These are phyloP conservation scores for Sapria himalayana DNA, from an alignment of 345 rosid genomes.

Conservation along the genomic window DNA sequence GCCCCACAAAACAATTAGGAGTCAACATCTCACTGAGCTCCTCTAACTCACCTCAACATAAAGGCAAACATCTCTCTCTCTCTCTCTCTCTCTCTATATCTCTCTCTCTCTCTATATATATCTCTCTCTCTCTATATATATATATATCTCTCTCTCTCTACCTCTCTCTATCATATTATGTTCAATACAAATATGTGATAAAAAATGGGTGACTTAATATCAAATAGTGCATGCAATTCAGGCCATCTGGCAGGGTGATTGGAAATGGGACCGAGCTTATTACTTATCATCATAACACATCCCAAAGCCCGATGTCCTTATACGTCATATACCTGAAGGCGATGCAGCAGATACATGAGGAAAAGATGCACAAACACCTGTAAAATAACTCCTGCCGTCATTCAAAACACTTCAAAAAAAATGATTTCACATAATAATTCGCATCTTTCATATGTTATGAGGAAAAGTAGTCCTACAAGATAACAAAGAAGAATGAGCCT, in stretches of 20 bases:
- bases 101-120: too few relatives aligned
- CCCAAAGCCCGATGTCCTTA: neutral
- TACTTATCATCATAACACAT: neutral
- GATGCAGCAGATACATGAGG: slow-evolving; percentile 91
- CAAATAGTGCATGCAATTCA: neutral
- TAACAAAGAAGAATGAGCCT: slow-evolving; percentile 58
- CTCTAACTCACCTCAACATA: too few relatives aligned
- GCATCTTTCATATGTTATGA: too few relatives aligned
- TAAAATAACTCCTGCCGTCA: slow-evolving; percentile 8
- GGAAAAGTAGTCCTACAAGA: slow-evolving; percentile 31
- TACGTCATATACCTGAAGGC: slow-evolving; percentile 95
- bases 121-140: too few relatives aligned
- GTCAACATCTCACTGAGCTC: too few relatives aligned
- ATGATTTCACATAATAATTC: slow-evolving; percentile 3
- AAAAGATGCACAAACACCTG: slow-evolving; percentile 95
- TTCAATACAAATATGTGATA: slow-evolving; percentile 5
- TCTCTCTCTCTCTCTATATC: too few relatives aligned
- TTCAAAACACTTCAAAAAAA: slow-evolving; percentile 5
- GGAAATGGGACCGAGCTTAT: neutral
- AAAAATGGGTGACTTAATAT: neutral
- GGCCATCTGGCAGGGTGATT: neutral
- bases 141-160: too few relatives aligned
- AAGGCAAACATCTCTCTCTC: too few relatives aligned
- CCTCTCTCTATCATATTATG: too few relatives aligned
- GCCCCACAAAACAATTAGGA: too few relatives aligned